Evolutionary conservation across 1,139 yeast genomes (phyloP).

Genomic region (Suhomyces bolitotheri): DNA sequence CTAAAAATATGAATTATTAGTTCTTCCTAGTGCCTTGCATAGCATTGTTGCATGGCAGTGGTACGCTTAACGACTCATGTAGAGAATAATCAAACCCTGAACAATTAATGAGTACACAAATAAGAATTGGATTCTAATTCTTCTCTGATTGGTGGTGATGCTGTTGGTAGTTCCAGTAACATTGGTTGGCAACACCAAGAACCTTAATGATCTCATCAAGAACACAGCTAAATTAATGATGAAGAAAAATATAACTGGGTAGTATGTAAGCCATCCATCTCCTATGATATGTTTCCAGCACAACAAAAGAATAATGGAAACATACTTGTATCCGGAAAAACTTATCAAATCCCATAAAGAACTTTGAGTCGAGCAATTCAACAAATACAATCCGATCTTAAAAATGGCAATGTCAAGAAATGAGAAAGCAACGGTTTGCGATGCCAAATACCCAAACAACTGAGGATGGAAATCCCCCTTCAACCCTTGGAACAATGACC

Average conservation of each 20-base stretch:
- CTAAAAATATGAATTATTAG: too few relatives aligned
- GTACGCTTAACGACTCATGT: conserved; percentile 31
- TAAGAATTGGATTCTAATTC: conserved; percentile 81
- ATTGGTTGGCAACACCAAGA: conserved; percentile 59
- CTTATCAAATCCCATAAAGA: conserved; percentile 79
- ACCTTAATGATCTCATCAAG: conserved; percentile 80
- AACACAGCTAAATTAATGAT: conserved; percentile 63
- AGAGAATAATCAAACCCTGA: conserved; percentile 43
- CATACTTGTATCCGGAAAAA: conserved; percentile 93
- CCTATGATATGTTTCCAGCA: conserved; percentile 46
- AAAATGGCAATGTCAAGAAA: conserved; percentile 61
- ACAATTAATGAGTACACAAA: conserved; percentile 82
- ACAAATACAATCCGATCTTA: conserved; percentile 45
- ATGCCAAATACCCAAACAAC: conserved; percentile 84
- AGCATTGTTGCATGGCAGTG: too few relatives aligned
- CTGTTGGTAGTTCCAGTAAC: conserved; percentile 50
- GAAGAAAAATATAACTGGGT: conserved; percentile 42
- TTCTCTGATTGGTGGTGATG: conserved; percentile 66
- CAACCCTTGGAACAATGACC: conserved; percentile 85
- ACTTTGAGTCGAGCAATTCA: conserved; percentile 54
- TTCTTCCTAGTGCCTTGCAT: too few relatives aligned
- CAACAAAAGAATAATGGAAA: conserved; percentile 64
- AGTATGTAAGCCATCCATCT: conserved; percentile 38
- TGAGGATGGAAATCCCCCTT: conserved; percentile 93
- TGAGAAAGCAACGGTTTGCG: conserved; percentile 84